Base-by-base conservation (phyloP, 2,329 filamentous ascomycete species). In the Allantophomopsis lycopodina region DNA sequence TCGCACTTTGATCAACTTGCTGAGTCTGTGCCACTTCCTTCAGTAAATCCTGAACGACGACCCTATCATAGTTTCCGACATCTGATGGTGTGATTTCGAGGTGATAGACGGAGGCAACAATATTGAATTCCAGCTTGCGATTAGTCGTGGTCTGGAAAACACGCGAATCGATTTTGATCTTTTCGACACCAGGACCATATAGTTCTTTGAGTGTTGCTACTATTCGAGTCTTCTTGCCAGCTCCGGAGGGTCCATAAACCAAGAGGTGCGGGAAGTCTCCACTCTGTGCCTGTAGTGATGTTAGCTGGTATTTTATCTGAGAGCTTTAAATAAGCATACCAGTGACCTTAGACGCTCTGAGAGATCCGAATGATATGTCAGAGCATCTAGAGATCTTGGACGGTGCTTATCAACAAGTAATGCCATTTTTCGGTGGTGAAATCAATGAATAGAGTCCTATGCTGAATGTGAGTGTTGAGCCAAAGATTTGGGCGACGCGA, bases 21-120 rank as follows among this genome's bases (percentile, higher is more conserved):
- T 98, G 91, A 39, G 91, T 98, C 62, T 98, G 93, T 21, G 93
- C 91, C 5, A 98, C 89, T 61, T 98, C 91, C 60, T 98, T 98
- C 37, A 98, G 67, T 37, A 98, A 67, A 54, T 96, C 91, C 57
- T 98, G 91, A 12, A 98, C 72, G 2, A 98, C 91, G 3, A 98
- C 91, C 40, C 91, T 75, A 60, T 98, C 91, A 55, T 95, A 95
- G 59, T 83, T 94, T 44, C 89, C 91, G 4, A 98, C 91, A 51
- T 98, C 91, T 1, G 86, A 93, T 0, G 91, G 91, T 7, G 91
- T 98, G 55, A 98, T 98, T 60, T 98, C 91, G 51, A 98, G 79
- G 60, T 98, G 91, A 64, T 98, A 98, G 47, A 95, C 79, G 0
- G 89, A 96, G 35, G 88, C 79, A 40, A 98, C 91, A 47, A 98